A percentile compares a stretch with the other conserved stretches of the same genome.
phyloP scores from a whole-genome alignment of 331 rosid genomes.

The Arachis monticola region DNA sequence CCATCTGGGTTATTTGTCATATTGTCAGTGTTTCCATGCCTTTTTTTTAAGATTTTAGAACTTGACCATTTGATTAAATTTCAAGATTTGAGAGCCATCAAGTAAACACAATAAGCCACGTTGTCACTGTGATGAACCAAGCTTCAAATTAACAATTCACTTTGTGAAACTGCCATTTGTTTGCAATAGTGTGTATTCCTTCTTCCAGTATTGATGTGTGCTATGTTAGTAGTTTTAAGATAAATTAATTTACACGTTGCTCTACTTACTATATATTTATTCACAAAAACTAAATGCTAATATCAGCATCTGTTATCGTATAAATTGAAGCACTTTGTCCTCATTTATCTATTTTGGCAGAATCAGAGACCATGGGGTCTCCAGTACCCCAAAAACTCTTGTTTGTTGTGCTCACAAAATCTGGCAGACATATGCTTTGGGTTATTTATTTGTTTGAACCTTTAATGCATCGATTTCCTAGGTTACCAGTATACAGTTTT shows the following conservation, averaged over 20 bases:
- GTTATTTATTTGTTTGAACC: too few species aligned
- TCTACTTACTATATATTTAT: not conserved
- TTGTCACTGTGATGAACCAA: not conserved
- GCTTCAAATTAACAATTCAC: not conserved
- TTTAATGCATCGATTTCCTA: too few species aligned
- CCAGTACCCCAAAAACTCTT: not conserved
- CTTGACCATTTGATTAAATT: not conserved
- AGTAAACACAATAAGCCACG: not conserved
- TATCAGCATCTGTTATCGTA: not conserved
- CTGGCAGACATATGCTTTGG: too few species aligned
- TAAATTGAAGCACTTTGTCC: too few species aligned
- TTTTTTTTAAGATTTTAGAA: not conserved
- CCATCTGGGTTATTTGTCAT: not conserved
- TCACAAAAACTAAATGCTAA: not conserved
- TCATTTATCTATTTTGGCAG: conserved; percentile 3
- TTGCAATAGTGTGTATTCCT: not conserved
- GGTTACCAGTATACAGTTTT: too few species aligned
- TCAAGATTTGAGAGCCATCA: not conserved
- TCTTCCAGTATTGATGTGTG: not conserved
- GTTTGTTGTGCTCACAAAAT: too few species aligned
- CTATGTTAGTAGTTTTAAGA: not conserved
- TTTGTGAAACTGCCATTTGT: not conserved
- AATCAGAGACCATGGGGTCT: not conserved
- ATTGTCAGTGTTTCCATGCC: not conserved
- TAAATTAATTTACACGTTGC: not conserved